Evolutionary conservation across 371 early-diverging fungal species (phyloP), one percentile per base, ranked within the genome.

Genomic region (Mucor sp.): DNA sequence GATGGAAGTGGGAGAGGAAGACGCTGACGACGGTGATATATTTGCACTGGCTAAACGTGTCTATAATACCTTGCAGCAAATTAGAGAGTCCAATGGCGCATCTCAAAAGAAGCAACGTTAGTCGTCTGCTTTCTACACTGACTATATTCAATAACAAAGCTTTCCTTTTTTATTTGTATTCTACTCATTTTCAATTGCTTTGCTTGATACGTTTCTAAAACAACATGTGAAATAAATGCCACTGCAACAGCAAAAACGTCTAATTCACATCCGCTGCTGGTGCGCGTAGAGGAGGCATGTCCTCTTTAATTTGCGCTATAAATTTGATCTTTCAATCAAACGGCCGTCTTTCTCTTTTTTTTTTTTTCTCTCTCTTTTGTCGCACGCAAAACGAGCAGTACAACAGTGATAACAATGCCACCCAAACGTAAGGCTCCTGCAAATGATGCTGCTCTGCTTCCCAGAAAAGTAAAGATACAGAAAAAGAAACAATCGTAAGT

Each of bases 11-110:
- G 61, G 50, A n/a, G 71, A 68, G 7, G 72, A 66, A 6, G 60
- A 61, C 14, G 75, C 75, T 30, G 83, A 83, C n/a, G 83, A 83
- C 39, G 78, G 77, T 12, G 79, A 83, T 27, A 79, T 83, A 33
- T 71, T 75, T 61, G 76, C 63, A n/a, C 58, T 83, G 7, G 81
- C 83, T 30, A 76, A 77, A 60, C 70, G 79, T 35, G 83, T 83
- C n/a, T 58, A 65, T 25, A 65, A 57, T 32, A 68, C 60, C 25
- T 61, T 80, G 47, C 64, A 67, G 56, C 60, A 73, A 21, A 58
- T 64, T 47, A 58, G 65, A 62, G 62, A 48, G 4, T 32, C 50
- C 33, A 47, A 60, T 27, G 15, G 11, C n/a, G 48, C 47, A 47
- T 30, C 30, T 50, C 62, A 62, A 62, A 47, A 62, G 48, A 60